These are phyloP conservation scores for Vitis riparia DNA, from an alignment of 164 flowering plant species.

Conservation along the genomic window DNA sequence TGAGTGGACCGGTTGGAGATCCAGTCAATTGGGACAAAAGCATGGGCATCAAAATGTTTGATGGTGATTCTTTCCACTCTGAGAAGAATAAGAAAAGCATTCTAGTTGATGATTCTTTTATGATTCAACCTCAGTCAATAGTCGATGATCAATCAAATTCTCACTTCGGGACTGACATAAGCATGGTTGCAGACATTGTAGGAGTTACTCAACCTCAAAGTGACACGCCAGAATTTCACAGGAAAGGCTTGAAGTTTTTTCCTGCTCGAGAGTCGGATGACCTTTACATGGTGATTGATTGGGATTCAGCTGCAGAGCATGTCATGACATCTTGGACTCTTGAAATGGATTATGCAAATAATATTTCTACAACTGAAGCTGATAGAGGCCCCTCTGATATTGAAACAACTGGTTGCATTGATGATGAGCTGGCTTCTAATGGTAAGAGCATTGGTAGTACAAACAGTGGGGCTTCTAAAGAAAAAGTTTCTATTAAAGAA, in stretches of 20 bases:
- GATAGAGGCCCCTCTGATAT: constrained; percentile 25
- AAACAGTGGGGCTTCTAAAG: constrained; percentile 23
- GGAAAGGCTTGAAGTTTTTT: constrained; percentile 24
- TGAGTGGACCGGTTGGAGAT: no score
- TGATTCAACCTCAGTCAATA: constrained; percentile 48
- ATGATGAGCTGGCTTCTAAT: constrained; percentile 22
- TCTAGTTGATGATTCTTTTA: constrained; percentile 71
- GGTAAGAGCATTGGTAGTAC: constrained; percentile 18
- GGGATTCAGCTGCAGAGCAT: constrained; percentile 43
- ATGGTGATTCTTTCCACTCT: constrained; percentile 27
- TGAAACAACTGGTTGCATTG: constrained; percentile 31
- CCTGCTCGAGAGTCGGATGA: constrained; percentile 68
- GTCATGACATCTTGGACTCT: constrained; percentile 58
- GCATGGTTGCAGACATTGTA: constrained; percentile 48
- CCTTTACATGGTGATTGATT: constrained; percentile 74
- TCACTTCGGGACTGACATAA: constrained; percentile 47
- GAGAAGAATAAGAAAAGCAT: constrained; percentile 34
- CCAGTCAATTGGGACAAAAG: constrained; percentile 10
- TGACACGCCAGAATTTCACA: constrained; percentile 22
- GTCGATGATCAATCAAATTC: constrained; percentile 33
- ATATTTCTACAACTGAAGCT: constrained; percentile 27
- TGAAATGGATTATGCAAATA: constrained; percentile 57
- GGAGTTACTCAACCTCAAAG: constrained; percentile 31
- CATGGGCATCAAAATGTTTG: constrained; percentile 26
- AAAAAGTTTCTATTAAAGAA: constrained; percentile 40